Percentiles rank a stretch among this genome's conserved stretches.
phyloP scores from a whole-genome alignment of 1,284 basidiomycete genomes.

The Sanghuangporus baumii region DNA sequence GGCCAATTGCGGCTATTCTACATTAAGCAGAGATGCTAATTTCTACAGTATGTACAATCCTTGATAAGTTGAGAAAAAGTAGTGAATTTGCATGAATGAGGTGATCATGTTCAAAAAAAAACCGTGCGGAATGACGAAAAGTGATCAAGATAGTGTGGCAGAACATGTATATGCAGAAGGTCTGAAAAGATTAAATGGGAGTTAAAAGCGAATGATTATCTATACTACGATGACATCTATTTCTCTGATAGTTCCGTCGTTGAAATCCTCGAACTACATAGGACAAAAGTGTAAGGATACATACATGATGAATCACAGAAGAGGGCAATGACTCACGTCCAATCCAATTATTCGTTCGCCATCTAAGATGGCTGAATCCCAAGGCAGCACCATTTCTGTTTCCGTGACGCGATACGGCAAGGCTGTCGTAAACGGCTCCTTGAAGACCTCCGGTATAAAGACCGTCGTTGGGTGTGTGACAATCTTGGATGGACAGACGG shows the following conservation, averaged over 20 bases:
- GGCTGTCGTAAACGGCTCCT: background rate
- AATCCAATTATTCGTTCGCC: slow-evolving; percentile 14
- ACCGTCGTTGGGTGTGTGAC: background rate
- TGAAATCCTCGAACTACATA: background rate
- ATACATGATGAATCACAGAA: background rate
- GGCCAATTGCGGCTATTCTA: too few relatives aligned
- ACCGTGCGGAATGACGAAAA: too few relatives aligned
- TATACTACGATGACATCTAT: background rate
- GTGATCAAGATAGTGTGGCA: too few relatives aligned
- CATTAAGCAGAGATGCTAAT: too few relatives aligned
- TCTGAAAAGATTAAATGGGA: background rate
- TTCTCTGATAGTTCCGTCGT: background rate
- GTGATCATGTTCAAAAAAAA: too few relatives aligned
- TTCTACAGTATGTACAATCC: too few relatives aligned
- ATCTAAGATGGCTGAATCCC: slow-evolving; percentile 13
- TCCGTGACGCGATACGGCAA: slow-evolving; percentile 12
- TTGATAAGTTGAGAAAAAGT: too few relatives aligned
- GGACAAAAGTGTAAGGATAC: background rate
- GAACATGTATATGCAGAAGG: background rate
- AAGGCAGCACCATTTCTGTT: slow-evolving; percentile 11
- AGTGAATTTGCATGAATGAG: too few relatives aligned
- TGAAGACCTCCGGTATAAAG: slow-evolving; percentile 9
- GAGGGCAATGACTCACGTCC: background rate
- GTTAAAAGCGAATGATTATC: background rate
- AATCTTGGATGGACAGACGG: background rate